Base-by-base conservation (phyloP, 768 basidiomycete genomes). In the Pleurotus eryngii region DNA sequence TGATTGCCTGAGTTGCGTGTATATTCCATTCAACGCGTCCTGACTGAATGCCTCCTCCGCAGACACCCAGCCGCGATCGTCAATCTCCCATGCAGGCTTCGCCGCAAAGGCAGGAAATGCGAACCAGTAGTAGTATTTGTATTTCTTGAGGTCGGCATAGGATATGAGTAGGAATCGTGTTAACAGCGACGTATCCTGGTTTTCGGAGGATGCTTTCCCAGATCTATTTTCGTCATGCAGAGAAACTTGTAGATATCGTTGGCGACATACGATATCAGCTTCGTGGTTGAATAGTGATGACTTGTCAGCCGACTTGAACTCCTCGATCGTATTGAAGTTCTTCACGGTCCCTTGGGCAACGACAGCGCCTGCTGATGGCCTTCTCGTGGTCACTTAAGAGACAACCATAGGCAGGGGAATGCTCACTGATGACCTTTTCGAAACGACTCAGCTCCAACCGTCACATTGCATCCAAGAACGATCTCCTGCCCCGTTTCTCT, bases 71-170 rank as follows among this genome's bases (percentile, higher is more conserved):
- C 86, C 89, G 9, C 72, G 66, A 5, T 77, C 81, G 35, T 76
- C 74, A 62, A 91, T 86, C 75, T 92, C 87, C 95, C 95, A 98
- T 4, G 89, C 84, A 5, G 97, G 95, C 63, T 92, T 93, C 18
- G 90, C 77, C 0, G 88, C 87, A 61, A 98, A 87, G 0, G 95
- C 93, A 2, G 97, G 96, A 70, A 98, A 97, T 0, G 91, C 90
- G 66, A 98, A 98, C 97, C 96, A 99, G 72, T 98, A 98, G 66
- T 88, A 95, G 68, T 94, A 98, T 63, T 88, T 89, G 78, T 97
- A 98, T 70, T 95, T 98, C 80, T 98, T 99, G 63, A 99, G 85
- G 71, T 99, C 97, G 0, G 97, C 92, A 64, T 87, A 98, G 0
- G 95, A 94, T 64, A 99, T 89, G 50, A 97, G 77, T 18, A 98